A percentile compares a stretch with the other conserved stretches of the same genome.
Evolutionary conservation across 345 rosid genomes (phyloP).

Genomic region (Aurinia saxatilis): DNA sequence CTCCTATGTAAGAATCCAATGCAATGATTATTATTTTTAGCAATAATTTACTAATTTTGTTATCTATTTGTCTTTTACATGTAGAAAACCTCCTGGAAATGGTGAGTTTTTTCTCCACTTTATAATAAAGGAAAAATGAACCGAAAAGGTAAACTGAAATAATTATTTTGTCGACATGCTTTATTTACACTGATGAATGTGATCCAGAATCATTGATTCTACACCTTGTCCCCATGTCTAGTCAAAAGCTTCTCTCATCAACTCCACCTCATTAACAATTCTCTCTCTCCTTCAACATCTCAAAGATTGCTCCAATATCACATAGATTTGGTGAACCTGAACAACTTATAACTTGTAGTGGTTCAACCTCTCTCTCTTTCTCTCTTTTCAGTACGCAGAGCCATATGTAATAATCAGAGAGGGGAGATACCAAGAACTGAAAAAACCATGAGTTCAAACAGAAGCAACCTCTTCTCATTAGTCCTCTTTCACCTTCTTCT

Average conservation of each 20-base stretch:
- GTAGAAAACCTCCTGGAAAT: background rate
- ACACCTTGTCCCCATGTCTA: slow-evolving; percentile 30
- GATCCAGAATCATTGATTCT: slow-evolving; percentile 16
- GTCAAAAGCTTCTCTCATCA: slow-evolving; percentile 28
- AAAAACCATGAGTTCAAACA: slow-evolving; percentile 27
- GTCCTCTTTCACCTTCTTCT: slow-evolving; percentile 24
- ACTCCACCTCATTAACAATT: slow-evolving; percentile 17
- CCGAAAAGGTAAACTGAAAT: slow-evolving; percentile 6
- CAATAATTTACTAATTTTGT: too few relatives aligned
- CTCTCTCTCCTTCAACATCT: slow-evolving; percentile 19
- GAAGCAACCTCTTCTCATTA: slow-evolving; percentile 18
- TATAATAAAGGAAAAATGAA: background rate
- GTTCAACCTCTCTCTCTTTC: slow-evolving; percentile 49
- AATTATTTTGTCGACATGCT: slow-evolving; percentile 3
- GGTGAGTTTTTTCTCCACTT: background rate
- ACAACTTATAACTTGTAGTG: slow-evolving; percentile 48
- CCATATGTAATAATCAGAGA: slow-evolving; percentile 8
- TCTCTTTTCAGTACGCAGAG: slow-evolving; percentile 28
- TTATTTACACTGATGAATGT: slow-evolving; percentile 11
- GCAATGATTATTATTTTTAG: too few relatives aligned
- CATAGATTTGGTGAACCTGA: slow-evolving; percentile 58
- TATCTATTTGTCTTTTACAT: too few relatives aligned
- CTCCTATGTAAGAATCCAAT: too few relatives aligned
- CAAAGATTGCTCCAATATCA: slow-evolving; percentile 25
- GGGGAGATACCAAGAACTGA: slow-evolving; percentile 12